Evolutionary conservation across 2,329 filamentous ascomycete genomes (phyloP), one percentile per base, ranked within the genome.

Genomic region (Neofusicoccum laricinum): DNA sequence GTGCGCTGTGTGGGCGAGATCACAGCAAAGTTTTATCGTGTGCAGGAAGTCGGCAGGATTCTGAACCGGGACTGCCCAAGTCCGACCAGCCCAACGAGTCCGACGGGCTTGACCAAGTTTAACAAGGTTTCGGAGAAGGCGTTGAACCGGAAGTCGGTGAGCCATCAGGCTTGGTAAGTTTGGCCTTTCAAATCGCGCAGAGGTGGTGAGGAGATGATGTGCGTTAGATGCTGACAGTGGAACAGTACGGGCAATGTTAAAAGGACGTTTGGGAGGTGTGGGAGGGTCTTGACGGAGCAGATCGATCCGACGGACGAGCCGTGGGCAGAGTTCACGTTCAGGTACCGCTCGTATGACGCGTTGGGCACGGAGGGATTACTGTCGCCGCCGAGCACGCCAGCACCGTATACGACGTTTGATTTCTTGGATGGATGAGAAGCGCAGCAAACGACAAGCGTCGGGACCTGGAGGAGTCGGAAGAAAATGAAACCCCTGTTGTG

Each of bases 281-380:
- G 55, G 8, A 34, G 41, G 41, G 55, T 59, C 25, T 15, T 59
- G n/a, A 59, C 55, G 41, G 55, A 59, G 11, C 55, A 59, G 55
- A 59, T 59, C 17, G 55, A 59, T 2, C 55, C 55, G 40, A 59
- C 55, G n/a, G 55, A 59, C 5, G 55, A 46, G 41, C 55, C 55
- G n/a, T 59, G 55, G 55, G 55, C 55, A 25, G 55, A 59, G n/a
- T 59, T 59, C 11, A 59, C 55, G 4, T 59, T 59, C 30, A 45
- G 30, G 12, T 59, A 59, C 46, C 55, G 55, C 38, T 59, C 55
- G 7, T 25, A 34, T 30, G 55, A 59, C 15, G 55, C 41, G 41
- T 32, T 59, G 41, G 25, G 30, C 15, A 40, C 25, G 30, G 55
- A 59, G 41, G 55, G 55, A 17, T 21, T 59, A 7, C 30, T 17